Percentiles rank a stretch among this genome's conserved stretches.
phyloP scores from a whole-genome alignment of 2,329 filamentous ascomycete species.

The Colletotrichum agaves region DNA sequence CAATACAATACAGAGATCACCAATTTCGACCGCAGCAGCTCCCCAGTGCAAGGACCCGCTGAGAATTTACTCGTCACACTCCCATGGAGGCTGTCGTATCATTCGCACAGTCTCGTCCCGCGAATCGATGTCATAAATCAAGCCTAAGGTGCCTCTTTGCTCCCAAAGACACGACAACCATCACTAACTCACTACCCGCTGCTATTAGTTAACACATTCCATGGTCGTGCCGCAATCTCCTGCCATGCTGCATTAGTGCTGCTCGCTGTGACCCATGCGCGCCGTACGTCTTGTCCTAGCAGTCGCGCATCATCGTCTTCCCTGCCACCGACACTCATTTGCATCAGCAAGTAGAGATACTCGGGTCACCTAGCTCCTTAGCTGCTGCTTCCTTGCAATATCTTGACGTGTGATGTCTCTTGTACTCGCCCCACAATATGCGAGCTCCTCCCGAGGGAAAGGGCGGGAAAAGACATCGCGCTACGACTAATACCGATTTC shows the following conservation, averaged over 20 bases:
- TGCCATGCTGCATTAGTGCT: constrained; percentile 27
- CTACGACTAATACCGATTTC: constrained; percentile 14
- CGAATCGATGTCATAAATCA: background rate
- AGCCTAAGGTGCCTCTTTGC: background rate
- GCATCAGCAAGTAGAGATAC: constrained; percentile 1
- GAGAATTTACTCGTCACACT: background rate
- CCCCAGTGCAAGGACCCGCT: background rate
- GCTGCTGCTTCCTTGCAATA: background rate
- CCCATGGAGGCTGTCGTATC: background rate
- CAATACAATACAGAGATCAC: too few species aligned
- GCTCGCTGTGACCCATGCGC: constrained; percentile 15
- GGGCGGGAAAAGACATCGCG: background rate
- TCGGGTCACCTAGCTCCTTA: background rate
- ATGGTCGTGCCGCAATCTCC: constrained; percentile 6
- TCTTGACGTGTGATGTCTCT: background rate
- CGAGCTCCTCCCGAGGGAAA: background rate
- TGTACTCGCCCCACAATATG: background rate
- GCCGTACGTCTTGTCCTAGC: constrained; percentile 13
- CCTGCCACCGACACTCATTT: background rate
- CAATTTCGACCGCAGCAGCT: too few species aligned
- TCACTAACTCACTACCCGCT: background rate
- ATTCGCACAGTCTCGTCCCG: background rate
- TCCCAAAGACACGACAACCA: background rate
- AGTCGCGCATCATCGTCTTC: constrained; percentile 20
- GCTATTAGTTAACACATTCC: background rate